phyloP scores from a whole-genome alignment of 495 filamentous ascomycete species.

The Chlorociboria aeruginascens region DNA sequence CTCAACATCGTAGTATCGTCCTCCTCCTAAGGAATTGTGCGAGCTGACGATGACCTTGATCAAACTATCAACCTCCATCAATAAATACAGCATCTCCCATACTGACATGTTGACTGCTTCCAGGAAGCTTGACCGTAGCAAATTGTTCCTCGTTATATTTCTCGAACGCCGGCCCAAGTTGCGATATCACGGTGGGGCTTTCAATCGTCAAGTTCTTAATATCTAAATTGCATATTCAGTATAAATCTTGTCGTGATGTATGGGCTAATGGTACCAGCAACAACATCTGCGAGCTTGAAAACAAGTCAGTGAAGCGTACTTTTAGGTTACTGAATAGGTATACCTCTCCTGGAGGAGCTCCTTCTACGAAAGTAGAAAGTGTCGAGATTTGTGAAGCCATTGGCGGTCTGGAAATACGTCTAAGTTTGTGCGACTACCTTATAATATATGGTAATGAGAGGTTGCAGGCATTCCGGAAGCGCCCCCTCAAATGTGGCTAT shows the following conservation, averaged over 20 bases:
- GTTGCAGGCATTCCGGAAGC: not conserved
- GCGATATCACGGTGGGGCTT: conserved; percentile 50
- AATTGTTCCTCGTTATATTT: conserved; percentile 96
- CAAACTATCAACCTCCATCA: conserved; percentile 1
- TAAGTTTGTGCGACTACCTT: not conserved
- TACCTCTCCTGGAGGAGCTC: conserved; percentile 96
- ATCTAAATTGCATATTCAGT: conserved; percentile 37
- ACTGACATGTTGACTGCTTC: conserved; percentile 60
- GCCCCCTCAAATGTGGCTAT: conserved; percentile 2
- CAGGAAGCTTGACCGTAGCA: conserved; percentile 75
- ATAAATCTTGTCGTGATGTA: not conserved
- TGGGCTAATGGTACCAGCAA: conserved; percentile 52
- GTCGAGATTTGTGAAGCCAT: conserved; percentile 30
- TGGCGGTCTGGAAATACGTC: not conserved
- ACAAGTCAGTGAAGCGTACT: conserved; percentile 15
- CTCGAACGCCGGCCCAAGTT: conserved; percentile 73
- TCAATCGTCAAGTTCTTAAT: conserved; percentile 76
- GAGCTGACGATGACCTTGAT: conserved; percentile 71
- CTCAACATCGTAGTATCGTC: conserved; percentile 80
- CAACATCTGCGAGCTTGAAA: conserved; percentile 72
- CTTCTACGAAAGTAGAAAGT: conserved; percentile 82
- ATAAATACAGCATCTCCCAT: not conserved
- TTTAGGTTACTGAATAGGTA: not conserved
- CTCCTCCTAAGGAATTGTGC: conserved; percentile 66
- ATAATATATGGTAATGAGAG: conserved; percentile 1